Conservation (phyloP, 1,139 yeast species). For the Scheffersomyces stambukii region DNA sequence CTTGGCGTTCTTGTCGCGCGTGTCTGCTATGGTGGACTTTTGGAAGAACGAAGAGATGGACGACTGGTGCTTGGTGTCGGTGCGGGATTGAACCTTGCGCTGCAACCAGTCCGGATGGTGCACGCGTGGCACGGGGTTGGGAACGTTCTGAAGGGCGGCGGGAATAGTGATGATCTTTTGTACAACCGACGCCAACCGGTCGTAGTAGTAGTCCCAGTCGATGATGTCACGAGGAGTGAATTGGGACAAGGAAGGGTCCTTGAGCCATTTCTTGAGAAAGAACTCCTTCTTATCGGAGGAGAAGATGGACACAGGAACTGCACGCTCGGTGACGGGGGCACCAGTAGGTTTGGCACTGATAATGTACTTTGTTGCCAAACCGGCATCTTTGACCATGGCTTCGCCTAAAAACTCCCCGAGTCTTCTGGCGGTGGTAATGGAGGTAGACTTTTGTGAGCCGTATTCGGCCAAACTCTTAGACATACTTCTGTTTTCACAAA, state of each 20-base stretch:
- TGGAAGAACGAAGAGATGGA: slow-evolving; percentile 57
- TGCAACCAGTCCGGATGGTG: slow-evolving; percentile 93
- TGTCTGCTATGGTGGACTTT: slow-evolving; percentile 32
- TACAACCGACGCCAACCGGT: slow-evolving; percentile 86
- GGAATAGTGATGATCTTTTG: slow-evolving; percentile 96
- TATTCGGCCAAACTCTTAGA: slow-evolving; percentile 87
- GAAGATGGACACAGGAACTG: slow-evolving; percentile 93
- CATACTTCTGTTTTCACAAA: slow-evolving; percentile 97
- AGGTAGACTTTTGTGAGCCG: slow-evolving; percentile 86
- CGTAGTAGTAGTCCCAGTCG: slow-evolving; percentile 93
- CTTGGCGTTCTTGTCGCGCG: slow-evolving; percentile 27
- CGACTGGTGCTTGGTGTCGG: slow-evolving; percentile 71
- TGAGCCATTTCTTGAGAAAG: slow-evolving; percentile 81
- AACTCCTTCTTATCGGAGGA: slow-evolving; percentile 68
- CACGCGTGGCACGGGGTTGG: slow-evolving; percentile 95
- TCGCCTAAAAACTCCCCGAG: slow-evolving; percentile 95
- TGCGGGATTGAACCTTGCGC: slow-evolving; percentile 52
- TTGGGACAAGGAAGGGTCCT: slow-evolving; percentile 71
- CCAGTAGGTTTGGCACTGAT: slow-evolving; percentile 80
- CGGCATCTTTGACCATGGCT: slow-evolving; percentile 95
- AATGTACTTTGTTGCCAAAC: slow-evolving; percentile 91
- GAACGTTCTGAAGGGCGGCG: slow-evolving; percentile 86
- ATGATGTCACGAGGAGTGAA: slow-evolving; percentile 86
- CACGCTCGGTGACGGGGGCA: slow-evolving; percentile 94
- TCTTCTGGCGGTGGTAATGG: slow-evolving; percentile 91